Conservation (phyloP, 2,329 filamentous ascomycete genomes). For the Blastomyces emzantsi region DNA sequence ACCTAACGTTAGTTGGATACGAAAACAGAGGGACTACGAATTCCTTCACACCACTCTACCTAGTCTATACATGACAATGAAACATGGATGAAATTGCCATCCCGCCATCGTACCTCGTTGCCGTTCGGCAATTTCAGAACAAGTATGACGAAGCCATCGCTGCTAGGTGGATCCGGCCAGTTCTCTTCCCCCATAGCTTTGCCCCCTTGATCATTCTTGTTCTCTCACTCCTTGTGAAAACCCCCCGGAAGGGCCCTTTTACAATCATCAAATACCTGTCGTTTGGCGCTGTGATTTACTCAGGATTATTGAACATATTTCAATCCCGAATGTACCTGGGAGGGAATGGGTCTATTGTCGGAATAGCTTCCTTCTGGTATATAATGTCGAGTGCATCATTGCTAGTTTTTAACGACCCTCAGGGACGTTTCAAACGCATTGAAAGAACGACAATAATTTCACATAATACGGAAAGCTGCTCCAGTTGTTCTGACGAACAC, state of each 20-base stretch:
- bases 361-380: slow-evolving; percentile 47
- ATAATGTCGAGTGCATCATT: slow-evolving; percentile 46
- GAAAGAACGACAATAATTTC: slow-evolving; percentile 30
- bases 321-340: slow-evolving; percentile 42
- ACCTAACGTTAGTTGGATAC: not conserved
- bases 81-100: slow-evolving; percentile 7
- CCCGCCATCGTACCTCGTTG: slow-evolving; percentile 22
- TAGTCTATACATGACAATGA: not conserved
- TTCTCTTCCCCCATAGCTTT: slow-evolving; percentile 31
- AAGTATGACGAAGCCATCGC: slow-evolving; percentile 22
- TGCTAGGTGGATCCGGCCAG: slow-evolving; percentile 25
- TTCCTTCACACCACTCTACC: not conserved
- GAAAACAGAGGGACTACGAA: not conserved
- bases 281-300: slow-evolving; percentile 37
- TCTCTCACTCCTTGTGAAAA: slow-evolving; percentile 45
- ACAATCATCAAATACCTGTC: slow-evolving; percentile 37
- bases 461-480: slow-evolving; percentile 13
- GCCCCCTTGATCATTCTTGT: slow-evolving; percentile 31
- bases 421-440: slow-evolving; percentile 48
- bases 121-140: slow-evolving; percentile 20
- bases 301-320: slow-evolving; percentile 37
- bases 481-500: not conserved
- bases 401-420: slow-evolving; percentile 48
- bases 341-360: slow-evolving; percentile 47
- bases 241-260: slow-evolving; percentile 26